A percentile compares a stretch with the other conserved stretches of the same genome.
Conservation (phyloP, 140 eudicot species). For the Senecio squalidus region DNA sequence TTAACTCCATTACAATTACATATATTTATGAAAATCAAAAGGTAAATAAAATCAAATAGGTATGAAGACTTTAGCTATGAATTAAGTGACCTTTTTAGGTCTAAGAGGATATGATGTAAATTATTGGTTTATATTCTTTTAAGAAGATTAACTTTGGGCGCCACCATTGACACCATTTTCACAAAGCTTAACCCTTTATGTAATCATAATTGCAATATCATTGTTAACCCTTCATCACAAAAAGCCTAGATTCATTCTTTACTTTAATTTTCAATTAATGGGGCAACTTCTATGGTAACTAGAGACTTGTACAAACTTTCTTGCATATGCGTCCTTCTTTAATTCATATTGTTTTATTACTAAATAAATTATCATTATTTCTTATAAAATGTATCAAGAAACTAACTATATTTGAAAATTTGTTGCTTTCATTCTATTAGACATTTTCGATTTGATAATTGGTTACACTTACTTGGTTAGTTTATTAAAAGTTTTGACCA, state of each 20-base stretch:
- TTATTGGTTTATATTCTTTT: constrained; percentile 24
- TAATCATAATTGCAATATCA: constrained; percentile 35
- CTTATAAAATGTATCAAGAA: too few relatives aligned
- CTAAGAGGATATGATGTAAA: constrained; percentile 21
- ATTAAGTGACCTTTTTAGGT: constrained; percentile 20
- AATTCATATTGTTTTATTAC: not conserved
- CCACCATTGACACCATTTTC: constrained; percentile 18
- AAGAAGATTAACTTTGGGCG: constrained; percentile 13
- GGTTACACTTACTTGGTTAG: too few relatives aligned
- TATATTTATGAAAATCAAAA: too few relatives aligned
- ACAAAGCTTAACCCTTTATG: constrained; percentile 25
- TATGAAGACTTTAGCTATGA: constrained; percentile 4
- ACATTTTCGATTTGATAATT: too few relatives aligned
- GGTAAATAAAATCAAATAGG: too few relatives aligned
- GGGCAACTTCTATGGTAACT: constrained; percentile 34
- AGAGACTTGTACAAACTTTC: constrained; percentile 19
- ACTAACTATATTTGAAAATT: too few relatives aligned
- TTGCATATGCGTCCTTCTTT: constrained; percentile 28
- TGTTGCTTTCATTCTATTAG: too few relatives aligned
- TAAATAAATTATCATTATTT: not conserved
- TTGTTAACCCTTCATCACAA: constrained; percentile 24
- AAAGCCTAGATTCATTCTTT: constrained; percentile 23
- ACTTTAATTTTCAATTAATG: constrained; percentile 20
- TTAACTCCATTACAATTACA: too few relatives aligned
- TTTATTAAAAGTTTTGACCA: too few relatives aligned